Percentiles rank a stretch among this genome's conserved stretches.
Evolutionary conservation across 2,329 filamentous ascomycete species (phyloP).

Genomic region (Fusarium liriodendri): DNA sequence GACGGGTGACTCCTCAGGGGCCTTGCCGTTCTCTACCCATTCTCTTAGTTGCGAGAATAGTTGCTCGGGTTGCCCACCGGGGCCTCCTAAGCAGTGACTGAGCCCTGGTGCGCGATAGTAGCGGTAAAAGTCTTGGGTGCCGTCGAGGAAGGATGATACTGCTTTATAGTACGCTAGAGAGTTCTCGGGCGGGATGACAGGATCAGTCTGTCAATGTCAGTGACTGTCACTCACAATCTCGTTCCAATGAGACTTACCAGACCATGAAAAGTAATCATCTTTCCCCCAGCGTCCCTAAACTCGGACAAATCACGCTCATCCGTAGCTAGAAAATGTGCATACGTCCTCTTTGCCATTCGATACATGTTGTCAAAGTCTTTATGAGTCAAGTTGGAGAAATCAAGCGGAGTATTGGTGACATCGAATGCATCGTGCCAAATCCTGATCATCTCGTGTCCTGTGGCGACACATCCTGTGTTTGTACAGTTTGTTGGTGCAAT

Average conservation of each 20-base stretch:
- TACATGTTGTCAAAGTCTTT: slow-evolving; percentile 10
- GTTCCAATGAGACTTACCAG: slow-evolving; percentile 1
- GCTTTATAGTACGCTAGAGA: slow-evolving; percentile 44
- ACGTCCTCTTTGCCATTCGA: neutral
- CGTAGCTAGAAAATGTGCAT: slow-evolving; percentile 5
- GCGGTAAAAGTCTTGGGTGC: slow-evolving; percentile 47
- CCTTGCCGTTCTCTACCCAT: slow-evolving; percentile 48
- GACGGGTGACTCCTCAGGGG: slow-evolving; percentile 33
- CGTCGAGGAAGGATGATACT: slow-evolving; percentile 26
- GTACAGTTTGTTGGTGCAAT: neutral
- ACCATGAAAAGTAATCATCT: slow-evolving; percentile 27
- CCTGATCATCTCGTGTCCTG: neutral
- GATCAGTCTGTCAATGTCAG: slow-evolving; percentile 24
- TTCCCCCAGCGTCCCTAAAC: slow-evolving; percentile 25
- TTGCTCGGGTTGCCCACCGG: slow-evolving; percentile 27
- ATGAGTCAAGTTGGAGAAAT: neutral
- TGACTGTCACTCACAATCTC: neutral
- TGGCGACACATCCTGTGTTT: neutral
- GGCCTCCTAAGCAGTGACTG: slow-evolving; percentile 47
- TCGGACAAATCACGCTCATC: slow-evolving; percentile 13
- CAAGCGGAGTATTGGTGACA: neutral
- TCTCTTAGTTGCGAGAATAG: slow-evolving; percentile 40
- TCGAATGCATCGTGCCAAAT: neutral
- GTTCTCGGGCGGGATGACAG: slow-evolving; percentile 19
- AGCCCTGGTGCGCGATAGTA: slow-evolving; percentile 49